Conservation (phyloP, 108 stramenopile genomes). For the Nitzschia sp. region DNA sequence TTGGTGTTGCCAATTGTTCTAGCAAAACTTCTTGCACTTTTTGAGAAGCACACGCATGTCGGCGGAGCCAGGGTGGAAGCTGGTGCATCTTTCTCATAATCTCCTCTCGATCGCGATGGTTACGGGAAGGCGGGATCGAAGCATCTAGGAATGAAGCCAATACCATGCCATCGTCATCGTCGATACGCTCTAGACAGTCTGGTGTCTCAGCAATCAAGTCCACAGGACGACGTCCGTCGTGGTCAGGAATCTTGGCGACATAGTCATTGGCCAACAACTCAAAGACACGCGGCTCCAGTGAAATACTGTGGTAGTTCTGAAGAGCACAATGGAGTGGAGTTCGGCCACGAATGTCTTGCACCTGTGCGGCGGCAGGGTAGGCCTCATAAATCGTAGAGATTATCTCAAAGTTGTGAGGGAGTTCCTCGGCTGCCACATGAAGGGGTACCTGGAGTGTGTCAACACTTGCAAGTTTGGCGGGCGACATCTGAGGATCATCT, state of each 20-base stretch:
- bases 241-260: constrained; percentile 32
- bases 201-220: constrained; percentile 36
- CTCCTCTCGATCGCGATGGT: constrained; percentile 4
- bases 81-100: constrained; percentile 22
- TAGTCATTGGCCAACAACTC: constrained; percentile 28
- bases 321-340: constrained; percentile 50
- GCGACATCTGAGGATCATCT: constrained; percentile 7
- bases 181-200: constrained; percentile 1
- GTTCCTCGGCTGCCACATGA: constrained; percentile 51
- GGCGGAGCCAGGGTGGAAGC: constrained; percentile 49
- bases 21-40: constrained; percentile 39
- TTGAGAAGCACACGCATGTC: constrained; percentile 34
- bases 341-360: constrained; percentile 46
- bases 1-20: constrained; percentile 36
- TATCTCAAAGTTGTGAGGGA: constrained; percentile 20
- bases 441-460: constrained; percentile 40
- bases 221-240: constrained; percentile 36
- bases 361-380: constrained; percentile 42
- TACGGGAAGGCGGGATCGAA: constrained; percentile 25
- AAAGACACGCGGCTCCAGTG: constrained; percentile 28
- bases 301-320: constrained; percentile 29
- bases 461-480: constrained; percentile 31
- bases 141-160: constrained; percentile 37
- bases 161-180: constrained; percentile 12
- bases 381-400: constrained; percentile 33